Evolutionary conservation across 768 basidiomycete genomes (phyloP), one percentile per base, ranked within the genome.

Genomic region (Calocybe cyanea): DNA sequence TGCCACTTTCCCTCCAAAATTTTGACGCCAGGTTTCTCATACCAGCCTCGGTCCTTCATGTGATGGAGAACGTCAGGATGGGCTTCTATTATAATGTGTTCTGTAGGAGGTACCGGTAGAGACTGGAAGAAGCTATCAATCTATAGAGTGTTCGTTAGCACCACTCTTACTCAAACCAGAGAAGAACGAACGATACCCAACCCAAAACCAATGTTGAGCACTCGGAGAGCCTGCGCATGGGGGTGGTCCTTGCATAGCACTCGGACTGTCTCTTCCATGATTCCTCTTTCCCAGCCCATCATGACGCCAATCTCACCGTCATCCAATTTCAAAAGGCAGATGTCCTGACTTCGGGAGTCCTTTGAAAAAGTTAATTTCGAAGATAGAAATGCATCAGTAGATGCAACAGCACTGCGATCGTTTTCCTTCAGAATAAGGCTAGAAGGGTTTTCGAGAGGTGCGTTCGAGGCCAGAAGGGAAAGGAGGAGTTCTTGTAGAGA

Each of bases 241-340:
- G 72, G 70, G 54, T 85, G 80, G 43, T 62, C 71, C 11, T 58
- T 57, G 50, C 81, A 84, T 51, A 97, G 70, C 42, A 67, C 63
- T 43, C 73, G 61, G 15, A 91, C 92, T 4, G 93, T 95, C 56
- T 81, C 75, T 48, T 71, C 62, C 96, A 98, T 98, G 57, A 98
- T 90, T 7, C 67, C 75, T 36, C 68, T 66, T 63, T 99, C 96
- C 96, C 96, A 99, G 1, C 93, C 92, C 96, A 99, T 99, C 96
- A 99, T 99, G 4, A 99, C 95, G 10, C 92, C 92, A n/a, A 94
- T 78, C 48, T 92, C 86, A 52, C 85, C 84, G 21, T 80, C 81
- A 11, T 71, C 76, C 2, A 76, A 70, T 48, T 75, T 66, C 42
- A 91, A 58, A 41, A 89, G 65, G 50, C 93, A 96, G 17, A 96